Evolutionary conservation across 495 filamentous ascomycete genomes (phyloP), one percentile per base, ranked within the genome.

Genomic region (Tuber melanosporum): DNA sequence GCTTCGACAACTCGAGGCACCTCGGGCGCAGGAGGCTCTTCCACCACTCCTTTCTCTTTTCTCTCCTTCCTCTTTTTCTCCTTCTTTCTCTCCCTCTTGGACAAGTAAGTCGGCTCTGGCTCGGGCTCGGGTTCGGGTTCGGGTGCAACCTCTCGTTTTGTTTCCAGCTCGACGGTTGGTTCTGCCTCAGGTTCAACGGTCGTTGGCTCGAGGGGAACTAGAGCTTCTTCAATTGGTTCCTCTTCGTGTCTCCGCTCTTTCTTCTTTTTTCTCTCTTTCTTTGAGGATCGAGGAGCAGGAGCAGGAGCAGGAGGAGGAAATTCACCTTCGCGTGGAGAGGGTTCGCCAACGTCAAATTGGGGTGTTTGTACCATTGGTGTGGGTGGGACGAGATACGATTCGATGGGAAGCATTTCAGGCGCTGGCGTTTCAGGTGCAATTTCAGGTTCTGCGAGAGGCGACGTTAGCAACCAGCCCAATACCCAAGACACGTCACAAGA

Each of bases 371-470:
- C 76, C 77, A 47, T 10, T 73, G 79, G 79, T 46, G 79, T 81
- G 74, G 80, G 78, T 20, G 79, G 79, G 66, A 81, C 78, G 62
- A 80, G 79, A 71, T 81, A 81, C 52, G 78, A 46, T 73, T 81
- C 79, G 46, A 81, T 81, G 44, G 79, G 79, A 73, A 81, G 78
- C 79, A 77, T 81, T 80, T 57, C 57, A 71, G 75, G 79, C 52
- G 79, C 71, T 72, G 74, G 74, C 73, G 79, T 73, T 81, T 78
- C 80, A 75, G 76, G 80, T 72, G 78, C 73, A 71, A 62, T 71
- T 73, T 76, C 78, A 69, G 74, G 73, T 76, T 80, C 77, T 80
- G 71, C 39, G 70, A 76, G 74, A 80, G 73, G 78, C 70, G 62
- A 57, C 26, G 70, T 76, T 47, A 76, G 77, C 72, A 74, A 69